A percentile compares a stretch with the other conserved stretches of the same genome.
Conservation (phyloP, 2,329 filamentous ascomycete species). For the Coniella vitis region DNA sequence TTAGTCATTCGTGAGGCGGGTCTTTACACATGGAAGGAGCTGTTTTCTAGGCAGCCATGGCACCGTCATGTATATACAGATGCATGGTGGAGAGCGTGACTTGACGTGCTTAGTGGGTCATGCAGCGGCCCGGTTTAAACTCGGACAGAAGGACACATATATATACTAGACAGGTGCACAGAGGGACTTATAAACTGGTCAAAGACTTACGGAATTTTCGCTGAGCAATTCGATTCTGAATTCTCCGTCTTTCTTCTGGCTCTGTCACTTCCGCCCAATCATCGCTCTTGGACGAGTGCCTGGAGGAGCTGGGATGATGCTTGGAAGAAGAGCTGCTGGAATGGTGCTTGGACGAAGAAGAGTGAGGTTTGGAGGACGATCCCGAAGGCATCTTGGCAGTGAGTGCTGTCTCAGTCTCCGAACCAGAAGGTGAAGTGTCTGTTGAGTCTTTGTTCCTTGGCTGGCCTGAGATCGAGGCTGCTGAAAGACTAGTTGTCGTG, state of each 20-base stretch:
- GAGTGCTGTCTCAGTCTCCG: slow-evolving; percentile 23
- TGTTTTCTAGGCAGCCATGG: background rate
- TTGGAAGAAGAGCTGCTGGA: slow-evolving; percentile 18
- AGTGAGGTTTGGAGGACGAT: slow-evolving; percentile 22
- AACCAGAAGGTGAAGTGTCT: slow-evolving; percentile 20
- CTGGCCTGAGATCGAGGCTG: background rate
- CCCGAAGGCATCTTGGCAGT: slow-evolving; percentile 27
- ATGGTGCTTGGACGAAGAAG: slow-evolving; percentile 23
- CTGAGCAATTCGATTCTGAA: slow-evolving; percentile 71
- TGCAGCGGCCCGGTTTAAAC: too few relatives aligned
- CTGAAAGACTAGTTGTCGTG: slow-evolving; percentile 4
- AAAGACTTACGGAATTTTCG: slow-evolving; percentile 62
- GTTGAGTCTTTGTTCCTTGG: background rate
- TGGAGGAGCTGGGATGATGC: slow-evolving; percentile 28
- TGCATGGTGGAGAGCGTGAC: background rate
- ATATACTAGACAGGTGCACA: background rate
- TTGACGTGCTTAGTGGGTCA: too few relatives aligned
- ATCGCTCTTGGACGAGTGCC: slow-evolving; percentile 38
- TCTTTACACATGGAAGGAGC: too few relatives aligned
- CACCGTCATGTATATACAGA: background rate
- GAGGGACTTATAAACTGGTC: background rate
- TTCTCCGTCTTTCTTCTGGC: slow-evolving; percentile 63
- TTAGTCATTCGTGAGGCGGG: background rate
- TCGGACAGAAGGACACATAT: too few relatives aligned
- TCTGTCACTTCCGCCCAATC: slow-evolving; percentile 67